Conservation (phyloP, 2,329 filamentous ascomycete genomes). For the Aciculosporium take region DNA sequence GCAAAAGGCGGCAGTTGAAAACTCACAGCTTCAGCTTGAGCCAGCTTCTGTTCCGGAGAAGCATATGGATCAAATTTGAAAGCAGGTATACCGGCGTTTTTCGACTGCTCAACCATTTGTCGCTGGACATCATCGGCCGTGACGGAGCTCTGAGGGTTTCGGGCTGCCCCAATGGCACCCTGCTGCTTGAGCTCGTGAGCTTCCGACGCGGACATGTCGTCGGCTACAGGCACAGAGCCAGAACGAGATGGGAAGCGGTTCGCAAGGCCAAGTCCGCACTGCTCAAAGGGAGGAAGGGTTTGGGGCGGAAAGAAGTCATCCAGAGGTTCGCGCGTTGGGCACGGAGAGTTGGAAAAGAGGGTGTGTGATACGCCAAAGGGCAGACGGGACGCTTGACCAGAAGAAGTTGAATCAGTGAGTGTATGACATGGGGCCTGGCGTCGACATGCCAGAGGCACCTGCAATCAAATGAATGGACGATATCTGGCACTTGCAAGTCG, state of each 20-base stretch:
- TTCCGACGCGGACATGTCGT: constrained; percentile 21
- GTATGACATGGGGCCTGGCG: too few relatives aligned
- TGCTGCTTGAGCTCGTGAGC: constrained; percentile 62
- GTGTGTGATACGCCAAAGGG: too few relatives aligned
- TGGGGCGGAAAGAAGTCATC: constrained; percentile 5
- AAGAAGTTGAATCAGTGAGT: too few relatives aligned
- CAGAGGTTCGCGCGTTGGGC: constrained; percentile 6
- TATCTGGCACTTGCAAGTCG: too few relatives aligned
- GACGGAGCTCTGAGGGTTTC: constrained; percentile 52
- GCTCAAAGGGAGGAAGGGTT: constrained; percentile 4
- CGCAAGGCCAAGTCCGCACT: neutral
- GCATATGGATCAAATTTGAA: constrained; percentile 83
- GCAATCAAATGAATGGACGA: too few relatives aligned
- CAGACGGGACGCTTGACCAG: too few relatives aligned
- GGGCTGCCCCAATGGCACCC: constrained; percentile 63
- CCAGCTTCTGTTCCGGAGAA: constrained; percentile 67
- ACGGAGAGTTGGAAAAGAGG: neutral
- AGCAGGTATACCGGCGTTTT: constrained; percentile 62
- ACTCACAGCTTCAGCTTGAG: constrained; percentile 61
- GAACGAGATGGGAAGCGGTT: neutral
- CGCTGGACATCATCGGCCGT: constrained; percentile 58
- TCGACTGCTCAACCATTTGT: constrained; percentile 62
- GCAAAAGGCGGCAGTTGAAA: neutral
- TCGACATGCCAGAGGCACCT: too few relatives aligned
- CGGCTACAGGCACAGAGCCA: constrained; percentile 6